phyloP scores from a whole-genome alignment of 2,329 filamentous ascomycete genomes.

The Niveomyces coronatus region DNA sequence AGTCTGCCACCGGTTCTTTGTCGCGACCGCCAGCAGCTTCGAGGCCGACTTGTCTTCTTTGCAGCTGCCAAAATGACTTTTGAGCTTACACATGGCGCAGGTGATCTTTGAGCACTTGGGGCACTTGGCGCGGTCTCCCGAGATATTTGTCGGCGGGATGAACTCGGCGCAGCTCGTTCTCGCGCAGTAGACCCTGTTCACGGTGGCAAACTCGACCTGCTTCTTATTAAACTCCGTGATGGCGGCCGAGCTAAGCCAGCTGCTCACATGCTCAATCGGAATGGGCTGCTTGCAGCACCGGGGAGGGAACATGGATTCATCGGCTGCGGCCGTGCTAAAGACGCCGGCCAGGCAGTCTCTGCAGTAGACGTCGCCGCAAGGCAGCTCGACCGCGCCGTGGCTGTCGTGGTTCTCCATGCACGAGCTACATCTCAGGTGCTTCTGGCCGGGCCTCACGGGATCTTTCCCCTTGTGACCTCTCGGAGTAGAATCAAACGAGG shows the following conservation, averaged over 20 bases:
- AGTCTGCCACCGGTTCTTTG: not conserved
- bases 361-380: not conserved
- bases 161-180: not conserved
- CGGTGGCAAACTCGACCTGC: not conserved
- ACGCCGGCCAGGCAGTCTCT: not conserved
- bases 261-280: not conserved
- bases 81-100: not conserved
- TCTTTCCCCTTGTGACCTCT: not conserved
- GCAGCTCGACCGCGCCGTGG: too few species aligned
- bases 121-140: not conserved
- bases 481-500: not conserved
- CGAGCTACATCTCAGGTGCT: not conserved
- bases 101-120: not conserved
- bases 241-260: not conserved
- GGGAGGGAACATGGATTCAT: not conserved
- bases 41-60: not conserved
- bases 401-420: not conserved
- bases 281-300: slow-evolving; percentile 1
- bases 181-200: not conserved
- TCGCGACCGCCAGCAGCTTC: not conserved
- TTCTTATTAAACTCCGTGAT: not conserved
- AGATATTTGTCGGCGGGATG: not conserved
- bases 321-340: not conserved
- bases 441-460: too few species aligned
- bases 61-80: not conserved